Percentiles rank a stretch among this genome's conserved stretches.
Evolutionary conservation across 2,329 filamentous ascomycete species (phyloP).

Genomic region (Colletotrichum orchidophilum): DNA sequence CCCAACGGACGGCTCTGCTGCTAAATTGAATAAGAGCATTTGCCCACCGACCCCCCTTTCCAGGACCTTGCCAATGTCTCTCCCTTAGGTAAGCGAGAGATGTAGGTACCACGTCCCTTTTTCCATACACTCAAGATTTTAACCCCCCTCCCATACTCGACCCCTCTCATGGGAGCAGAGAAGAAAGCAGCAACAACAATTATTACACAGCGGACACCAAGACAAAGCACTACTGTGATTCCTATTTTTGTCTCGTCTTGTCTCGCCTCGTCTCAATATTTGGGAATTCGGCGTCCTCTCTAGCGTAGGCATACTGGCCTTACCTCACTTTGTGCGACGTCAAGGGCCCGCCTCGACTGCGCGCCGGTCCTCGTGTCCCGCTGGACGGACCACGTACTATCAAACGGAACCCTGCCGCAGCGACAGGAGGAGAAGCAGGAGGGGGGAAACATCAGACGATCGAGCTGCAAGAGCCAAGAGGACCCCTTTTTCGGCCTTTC

Average conservation of each 20-base stretch:
- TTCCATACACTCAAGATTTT: background rate
- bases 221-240: background rate
- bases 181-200: conserved; percentile 9
- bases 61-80: background rate
- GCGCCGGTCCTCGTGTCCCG: background rate
- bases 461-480: conserved; percentile 16
- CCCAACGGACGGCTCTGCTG: background rate
- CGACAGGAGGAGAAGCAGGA: conserved; percentile 6
- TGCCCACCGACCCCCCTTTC: background rate
- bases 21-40: background rate
- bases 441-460: conserved; percentile 29
- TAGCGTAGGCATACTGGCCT: background rate
- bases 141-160: background rate
- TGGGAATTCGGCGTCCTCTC: background rate
- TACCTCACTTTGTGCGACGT: background rate
- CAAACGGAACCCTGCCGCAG: conserved; percentile 11
- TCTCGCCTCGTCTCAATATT: too few relatives aligned
- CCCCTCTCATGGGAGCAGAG: conserved; percentile 20
- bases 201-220: background rate
- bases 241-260: background rate
- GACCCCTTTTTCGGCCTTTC: conserved; percentile 14
- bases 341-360: background rate
- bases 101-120: background rate
- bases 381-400: conserved; percentile 8
- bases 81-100: background rate